Percentiles rank a stretch among this genome's conserved stretches.
These are phyloP conservation scores for Colletotrichum salicis DNA, from an alignment of 2,329 filamentous ascomycete genomes.

Conservation along the genomic window DNA sequence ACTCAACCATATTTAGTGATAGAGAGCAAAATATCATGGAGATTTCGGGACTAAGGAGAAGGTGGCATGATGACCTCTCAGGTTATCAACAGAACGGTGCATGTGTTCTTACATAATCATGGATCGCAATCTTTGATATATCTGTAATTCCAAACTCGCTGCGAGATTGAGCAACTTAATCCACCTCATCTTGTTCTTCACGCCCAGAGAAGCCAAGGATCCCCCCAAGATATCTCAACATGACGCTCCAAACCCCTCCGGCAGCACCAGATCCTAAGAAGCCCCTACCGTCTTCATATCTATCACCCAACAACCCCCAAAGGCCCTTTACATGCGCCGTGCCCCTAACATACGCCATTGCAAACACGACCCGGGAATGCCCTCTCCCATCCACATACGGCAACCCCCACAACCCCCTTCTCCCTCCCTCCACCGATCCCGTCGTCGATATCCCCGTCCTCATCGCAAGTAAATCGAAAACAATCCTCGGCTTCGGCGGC, in stretches of 20 bases:
- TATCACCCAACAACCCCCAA: not conserved
- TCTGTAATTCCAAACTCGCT: not conserved
- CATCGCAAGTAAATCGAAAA: not conserved
- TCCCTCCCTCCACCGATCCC: not conserved
- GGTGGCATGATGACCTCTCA: too few species aligned
- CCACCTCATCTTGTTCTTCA: not conserved
- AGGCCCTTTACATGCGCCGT: constrained; percentile 2
- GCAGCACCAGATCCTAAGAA: not conserved
- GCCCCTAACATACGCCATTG: constrained; percentile 10
- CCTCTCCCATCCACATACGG: not conserved
- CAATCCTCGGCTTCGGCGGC: not conserved
- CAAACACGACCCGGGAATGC: constrained; percentile 4
- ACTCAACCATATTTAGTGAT: too few species aligned
- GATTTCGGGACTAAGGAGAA: not conserved
- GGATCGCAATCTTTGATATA: not conserved
- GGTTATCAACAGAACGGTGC: not conserved
- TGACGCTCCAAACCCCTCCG: not conserved
- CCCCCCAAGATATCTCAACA: not conserved
- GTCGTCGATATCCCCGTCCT: not conserved
- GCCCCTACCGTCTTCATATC: not conserved
- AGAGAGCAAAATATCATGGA: too few species aligned
- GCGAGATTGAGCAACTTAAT: not conserved
- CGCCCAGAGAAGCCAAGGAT: not conserved
- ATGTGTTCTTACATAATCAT: not conserved
- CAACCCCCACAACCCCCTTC: not conserved